Conservation (phyloP, 352 stramenopile species). For the Thalassiosira hispida region DNA sequence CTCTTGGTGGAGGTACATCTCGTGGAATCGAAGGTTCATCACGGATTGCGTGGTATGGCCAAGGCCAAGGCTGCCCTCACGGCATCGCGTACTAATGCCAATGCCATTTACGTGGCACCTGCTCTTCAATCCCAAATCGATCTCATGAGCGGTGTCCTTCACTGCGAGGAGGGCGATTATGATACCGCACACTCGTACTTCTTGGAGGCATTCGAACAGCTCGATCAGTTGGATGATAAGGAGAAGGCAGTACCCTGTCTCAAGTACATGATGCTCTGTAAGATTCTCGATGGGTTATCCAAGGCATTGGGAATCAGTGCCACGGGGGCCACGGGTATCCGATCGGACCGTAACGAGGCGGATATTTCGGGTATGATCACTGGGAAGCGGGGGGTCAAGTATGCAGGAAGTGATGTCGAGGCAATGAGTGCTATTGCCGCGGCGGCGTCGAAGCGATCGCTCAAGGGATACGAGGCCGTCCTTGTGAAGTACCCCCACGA, state of each 20-base stretch:
- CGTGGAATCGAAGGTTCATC: conserved; percentile 96
- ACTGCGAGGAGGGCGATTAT: conserved; percentile 98
- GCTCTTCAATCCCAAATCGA: conserved; percentile 92
- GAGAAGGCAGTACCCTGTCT: conserved; percentile 86
- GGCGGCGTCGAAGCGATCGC: conserved; percentile 92
- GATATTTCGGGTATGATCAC: conserved; percentile 96
- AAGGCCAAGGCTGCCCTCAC: conserved; percentile 97
- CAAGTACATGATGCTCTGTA: conserved; percentile 99
- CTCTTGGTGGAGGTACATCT: conserved; percentile 98
- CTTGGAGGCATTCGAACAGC: conserved; percentile 94
- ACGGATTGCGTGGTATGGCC: conserved; percentile 96
- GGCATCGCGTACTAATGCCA: conserved; percentile 95
- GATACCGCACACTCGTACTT: conserved; percentile 99
- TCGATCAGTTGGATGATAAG: conserved; percentile 87
- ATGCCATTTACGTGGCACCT: conserved; percentile 97
- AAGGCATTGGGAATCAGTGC: conserved; percentile 72
- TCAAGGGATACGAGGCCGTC: conserved; percentile 90
- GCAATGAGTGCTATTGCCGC: conserved; percentile 95
- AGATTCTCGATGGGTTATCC: conserved; percentile 89
- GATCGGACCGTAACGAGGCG: conserved; percentile 64
- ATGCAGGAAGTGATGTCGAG: conserved; percentile 94
- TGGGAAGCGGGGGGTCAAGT: conserved; percentile 96
- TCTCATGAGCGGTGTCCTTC: conserved; percentile 96
- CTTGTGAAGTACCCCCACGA: conserved; percentile 63
- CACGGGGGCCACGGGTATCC: conserved; percentile 50